These are phyloP conservation scores for Phylloboletellus chloephorus DNA, from an alignment of 1,284 basidiomycete species.

Conservation along the genomic window DNA sequence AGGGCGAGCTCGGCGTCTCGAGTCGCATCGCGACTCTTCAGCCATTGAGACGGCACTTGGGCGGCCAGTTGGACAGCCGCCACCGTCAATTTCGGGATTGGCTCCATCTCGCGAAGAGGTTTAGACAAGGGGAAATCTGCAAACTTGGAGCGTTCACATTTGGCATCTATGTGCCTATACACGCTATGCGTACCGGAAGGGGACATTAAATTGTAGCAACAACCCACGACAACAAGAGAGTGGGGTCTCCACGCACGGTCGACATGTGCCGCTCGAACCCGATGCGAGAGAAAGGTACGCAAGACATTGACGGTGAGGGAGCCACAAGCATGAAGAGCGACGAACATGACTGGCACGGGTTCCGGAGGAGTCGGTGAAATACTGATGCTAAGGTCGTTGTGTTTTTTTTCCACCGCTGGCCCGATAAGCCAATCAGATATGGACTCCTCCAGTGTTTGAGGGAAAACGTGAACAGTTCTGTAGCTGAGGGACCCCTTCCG, in stretches of 20 bases:
- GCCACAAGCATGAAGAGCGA: slow-evolving; percentile 59
- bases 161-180: neutral
- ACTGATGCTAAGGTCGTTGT: neutral
- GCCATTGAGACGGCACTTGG: slow-evolving; percentile 41
- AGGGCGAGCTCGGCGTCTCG: slow-evolving; percentile 40
- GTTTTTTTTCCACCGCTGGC: slow-evolving; percentile 1
- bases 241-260: slow-evolving; percentile 34
- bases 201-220: slow-evolving; percentile 48
- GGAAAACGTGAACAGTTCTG: slow-evolving; percentile 46
- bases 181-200: slow-evolving; percentile 33
- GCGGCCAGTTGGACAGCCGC: slow-evolving; percentile 56
- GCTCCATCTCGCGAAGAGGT: slow-evolving; percentile 20
- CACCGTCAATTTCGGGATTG: slow-evolving; percentile 20
- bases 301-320: slow-evolving; percentile 45
- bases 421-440: slow-evolving; percentile 21
- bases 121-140: slow-evolving; percentile 42
- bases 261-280: slow-evolving; percentile 7
- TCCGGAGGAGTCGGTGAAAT: neutral
- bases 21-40: slow-evolving; percentile 23
- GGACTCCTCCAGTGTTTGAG: slow-evolving; percentile 36
- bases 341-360: slow-evolving; percentile 48
- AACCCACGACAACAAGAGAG: slow-evolving; percentile 44
- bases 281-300: slow-evolving; percentile 33
- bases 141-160: slow-evolving; percentile 9
- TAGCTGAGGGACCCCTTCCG: slow-evolving; percentile 42